Conservation (phyloP, 2,329 filamentous ascomycete species). For the Pezicula carpinea region DNA sequence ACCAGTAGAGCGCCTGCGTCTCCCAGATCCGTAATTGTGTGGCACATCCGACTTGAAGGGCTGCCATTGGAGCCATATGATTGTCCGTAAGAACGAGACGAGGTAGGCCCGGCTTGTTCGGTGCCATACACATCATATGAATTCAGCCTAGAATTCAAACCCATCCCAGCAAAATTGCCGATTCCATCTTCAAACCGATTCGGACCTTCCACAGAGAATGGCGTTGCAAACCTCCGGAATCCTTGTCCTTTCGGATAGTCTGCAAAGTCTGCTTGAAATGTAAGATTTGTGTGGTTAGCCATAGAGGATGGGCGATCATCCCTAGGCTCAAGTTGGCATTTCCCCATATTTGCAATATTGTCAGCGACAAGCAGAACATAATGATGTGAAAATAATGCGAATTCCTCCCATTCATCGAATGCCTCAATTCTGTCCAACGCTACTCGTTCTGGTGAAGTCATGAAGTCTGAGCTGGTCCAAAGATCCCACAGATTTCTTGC, state of each 20-base stretch:
- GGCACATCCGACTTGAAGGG: constrained; percentile 60
- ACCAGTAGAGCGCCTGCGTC: constrained; percentile 57
- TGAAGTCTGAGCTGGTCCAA: constrained; percentile 68
- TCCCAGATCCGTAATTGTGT: constrained; percentile 66
- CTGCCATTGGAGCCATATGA: constrained; percentile 20
- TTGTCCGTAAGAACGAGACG: not conserved
- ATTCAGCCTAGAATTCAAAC: constrained; percentile 34
- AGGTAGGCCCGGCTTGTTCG: not conserved
- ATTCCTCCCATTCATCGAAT: constrained; percentile 97
- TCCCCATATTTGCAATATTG: not conserved
- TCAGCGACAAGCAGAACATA: constrained; percentile 72
- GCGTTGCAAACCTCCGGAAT: constrained; percentile 56
- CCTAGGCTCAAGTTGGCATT: not conserved
- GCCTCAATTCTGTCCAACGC: constrained; percentile 68
- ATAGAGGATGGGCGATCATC: not conserved
- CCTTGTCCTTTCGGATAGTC: constrained; percentile 36
- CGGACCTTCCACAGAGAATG: constrained; percentile 36
- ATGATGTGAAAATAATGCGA: constrained; percentile 77
- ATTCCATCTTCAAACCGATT: constrained; percentile 29
- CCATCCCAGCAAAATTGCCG: constrained; percentile 29
- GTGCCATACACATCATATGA: constrained; percentile 43
- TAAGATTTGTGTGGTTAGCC: not conserved
- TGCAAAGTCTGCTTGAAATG: constrained; percentile 27
- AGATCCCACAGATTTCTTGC: constrained; percentile 75
- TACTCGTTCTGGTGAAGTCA: constrained; percentile 54